Base-by-base conservation (phyloP, 2,329 filamentous ascomycete genomes). In the Cordyceps tenuipes region DNA sequence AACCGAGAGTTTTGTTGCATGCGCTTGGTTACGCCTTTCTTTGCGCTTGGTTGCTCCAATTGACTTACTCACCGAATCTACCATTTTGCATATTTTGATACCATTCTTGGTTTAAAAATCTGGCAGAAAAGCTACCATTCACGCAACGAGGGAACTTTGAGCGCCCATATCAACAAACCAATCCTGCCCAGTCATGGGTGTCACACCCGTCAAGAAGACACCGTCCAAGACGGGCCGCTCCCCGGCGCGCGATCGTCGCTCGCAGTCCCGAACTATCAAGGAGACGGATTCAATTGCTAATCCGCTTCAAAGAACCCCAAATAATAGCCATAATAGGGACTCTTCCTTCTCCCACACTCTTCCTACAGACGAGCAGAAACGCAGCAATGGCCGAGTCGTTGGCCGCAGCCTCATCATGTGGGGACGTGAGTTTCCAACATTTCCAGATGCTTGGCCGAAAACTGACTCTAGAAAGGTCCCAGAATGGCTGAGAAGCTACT, bases 401-500 rank as follows among this genome's bases (percentile, higher is more conserved):
- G 75, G 75, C 9, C 72, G 77, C 7, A 72, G 69, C 31, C 65
- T 79, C 2, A 73, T 79, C 29, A 66, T 69, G 29, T 79, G 77
- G 77, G 69, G 68, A n/a, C 72, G 76, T 78, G 69, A 71, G 76
- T 68, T 17, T 26, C 36, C n/a, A 2, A n/a, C 8, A 54, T 10
- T 21, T 34, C 52, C 9, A 13, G 12, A 34, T 29, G 17, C 51
- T 52, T 10, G 5, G 39, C 17, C 56, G 34, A n/a, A 51, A 17
- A 41, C 31, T 46, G n/a, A 44, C 43, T 52, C 3, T 26, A 15
- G 12, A 3, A 51, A 80, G 77, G 75, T 0, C 72, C 75, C 10
- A 73, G 76, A 10, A 80, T 79, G 75, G 67, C 70, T 0, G 77
- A 79, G 43, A 79, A 79, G 64, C 63, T 78, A 0, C 60, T 79